Base-by-base conservation (phyloP, 148 eudicot genomes). In the Silene latifolia region DNA sequence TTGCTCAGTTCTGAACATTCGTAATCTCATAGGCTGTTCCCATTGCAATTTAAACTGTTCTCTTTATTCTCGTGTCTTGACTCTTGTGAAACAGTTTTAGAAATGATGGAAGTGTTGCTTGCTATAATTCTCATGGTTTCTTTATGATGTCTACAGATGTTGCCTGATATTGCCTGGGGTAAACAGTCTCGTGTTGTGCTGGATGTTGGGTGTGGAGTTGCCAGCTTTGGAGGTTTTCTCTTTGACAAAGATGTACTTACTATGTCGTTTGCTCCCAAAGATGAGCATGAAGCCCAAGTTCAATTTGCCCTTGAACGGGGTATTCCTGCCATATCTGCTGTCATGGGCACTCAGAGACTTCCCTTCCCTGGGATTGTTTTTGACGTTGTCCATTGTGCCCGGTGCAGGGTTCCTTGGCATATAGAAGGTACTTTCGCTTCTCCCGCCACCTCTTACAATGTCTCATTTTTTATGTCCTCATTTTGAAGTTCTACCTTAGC, bases 381-480 rank as follows among this genome's bases (percentile, higher is more conserved):
- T 80, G 97, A 93, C 82, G 77, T 89, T 73, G 92, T 93, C 70
- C 98, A 93, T 67, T 93, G 98, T 87, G 98, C 98, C 21, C 88
- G 97, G 69, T 93, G 98, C 72, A 84, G 98, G 78, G 98, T 93
- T 62, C 98, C 97, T 7, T 93, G 98, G 97, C 97, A 93, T 76
- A 81, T 88, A 69, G 98, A 93, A 91, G 98, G 98, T 93, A 85
- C 35, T 73, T n/a, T 54, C 63, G 20, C 67, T 17, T 72, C 15
- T 7, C 32, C 18, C 11, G 7, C 12, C 63, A 51, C 56, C 56
- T 51, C 42, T 17, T 13, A 32, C 29, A 9, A 9, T 42, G 29
- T 66, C 48, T 53, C 11, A 15, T 48, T 23, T 62, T 17, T 27
- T 48, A 5, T 57, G 3, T 21, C 3, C 24, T 68, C 11, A 60